phyloP scores from a whole-genome alignment of 768 basidiomycete species.

The Collybia sp. region DNA sequence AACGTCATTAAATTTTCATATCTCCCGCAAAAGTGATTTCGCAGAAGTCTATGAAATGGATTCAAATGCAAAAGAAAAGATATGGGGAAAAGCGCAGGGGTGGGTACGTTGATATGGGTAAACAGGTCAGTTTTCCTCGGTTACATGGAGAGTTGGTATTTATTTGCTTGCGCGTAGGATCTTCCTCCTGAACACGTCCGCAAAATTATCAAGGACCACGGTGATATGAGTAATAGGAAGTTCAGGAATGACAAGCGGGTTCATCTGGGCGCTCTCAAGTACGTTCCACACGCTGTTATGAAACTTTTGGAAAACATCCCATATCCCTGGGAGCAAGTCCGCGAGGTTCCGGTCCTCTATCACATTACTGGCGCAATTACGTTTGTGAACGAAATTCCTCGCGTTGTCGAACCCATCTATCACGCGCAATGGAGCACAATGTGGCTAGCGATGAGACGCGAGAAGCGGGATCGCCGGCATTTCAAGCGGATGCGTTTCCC shows the following conservation, averaged over 20 bases:
- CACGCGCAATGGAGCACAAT: slow-evolving; percentile 99
- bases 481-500: slow-evolving; percentile 99
- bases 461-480: slow-evolving; percentile 97
- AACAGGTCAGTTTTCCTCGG: slow-evolving; percentile 54
- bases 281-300: slow-evolving; percentile 99
- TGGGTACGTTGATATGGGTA: slow-evolving; percentile 88
- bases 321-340: slow-evolving; percentile 98
- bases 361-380: slow-evolving; percentile 99
- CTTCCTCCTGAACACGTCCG: slow-evolving; percentile 96
- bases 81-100: slow-evolving; percentile 91
- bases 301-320: slow-evolving; percentile 99
- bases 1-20: slow-evolving; percentile 8
- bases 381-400: slow-evolving; percentile 97
- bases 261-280: slow-evolving; percentile 96
- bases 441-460: slow-evolving; percentile 99
- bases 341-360: slow-evolving; percentile 97
- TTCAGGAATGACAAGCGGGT: slow-evolving; percentile 99
- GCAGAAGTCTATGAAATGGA: slow-evolving; percentile 95
- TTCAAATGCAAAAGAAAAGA: slow-evolving; percentile 87
- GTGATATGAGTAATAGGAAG: slow-evolving; percentile 99
- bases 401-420: slow-evolving; percentile 95
- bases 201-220: slow-evolving; percentile 99
- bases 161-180: slow-evolving; percentile 45
- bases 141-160: slow-evolving; percentile 1
- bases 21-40: slow-evolving; percentile 50